Evolutionary conservation across 2,329 filamentous ascomycete species (phyloP).

Genomic region (Tolypocladium endophyticum): DNA sequence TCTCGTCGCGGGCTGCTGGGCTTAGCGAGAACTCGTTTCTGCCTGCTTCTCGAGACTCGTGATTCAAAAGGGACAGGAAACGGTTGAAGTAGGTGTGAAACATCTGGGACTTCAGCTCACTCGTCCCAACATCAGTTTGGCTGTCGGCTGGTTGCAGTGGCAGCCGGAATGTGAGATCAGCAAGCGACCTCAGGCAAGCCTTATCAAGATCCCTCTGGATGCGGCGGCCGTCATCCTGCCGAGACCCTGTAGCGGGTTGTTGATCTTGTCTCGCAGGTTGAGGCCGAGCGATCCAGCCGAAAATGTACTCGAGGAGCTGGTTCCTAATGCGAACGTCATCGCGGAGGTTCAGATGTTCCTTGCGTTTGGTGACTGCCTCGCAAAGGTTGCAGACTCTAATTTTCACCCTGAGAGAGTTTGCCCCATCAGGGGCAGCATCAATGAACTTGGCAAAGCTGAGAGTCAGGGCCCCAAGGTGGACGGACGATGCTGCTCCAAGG

Average conservation of each 20-base stretch:
- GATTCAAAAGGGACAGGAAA: constrained; percentile 54
- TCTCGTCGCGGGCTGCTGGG: constrained; percentile 39
- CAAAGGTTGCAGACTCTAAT: constrained; percentile 60
- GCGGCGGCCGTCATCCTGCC: constrained; percentile 45
- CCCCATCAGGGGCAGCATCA: constrained; percentile 44
- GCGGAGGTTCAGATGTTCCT: constrained; percentile 56
- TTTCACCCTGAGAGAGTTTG: constrained; percentile 50
- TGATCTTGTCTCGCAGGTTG: constrained; percentile 36
- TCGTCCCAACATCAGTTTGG: constrained; percentile 55
- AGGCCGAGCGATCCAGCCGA: constrained; percentile 56
- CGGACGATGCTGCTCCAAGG: constrained; percentile 48
- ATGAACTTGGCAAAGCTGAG: constrained; percentile 59
- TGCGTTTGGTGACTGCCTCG: constrained; percentile 54
- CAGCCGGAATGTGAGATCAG: constrained; percentile 54
- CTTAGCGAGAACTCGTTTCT: constrained; percentile 17
- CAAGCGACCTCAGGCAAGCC: constrained; percentile 54
- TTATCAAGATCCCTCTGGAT: constrained; percentile 57
- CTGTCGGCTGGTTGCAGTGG: constrained; percentile 56
- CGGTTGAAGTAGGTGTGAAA: constrained; percentile 63
- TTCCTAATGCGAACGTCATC: constrained; percentile 61
- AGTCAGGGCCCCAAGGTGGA: constrained; percentile 53
- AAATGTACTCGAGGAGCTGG: constrained; percentile 56
- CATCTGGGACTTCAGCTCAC: constrained; percentile 60
- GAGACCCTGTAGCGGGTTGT: constrained; percentile 24
- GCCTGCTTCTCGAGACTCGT: constrained; percentile 36